These are phyloP conservation scores for Fusarium sp. DNA, from an alignment of 2,329 filamentous ascomycete species.

Conservation along the genomic window DNA sequence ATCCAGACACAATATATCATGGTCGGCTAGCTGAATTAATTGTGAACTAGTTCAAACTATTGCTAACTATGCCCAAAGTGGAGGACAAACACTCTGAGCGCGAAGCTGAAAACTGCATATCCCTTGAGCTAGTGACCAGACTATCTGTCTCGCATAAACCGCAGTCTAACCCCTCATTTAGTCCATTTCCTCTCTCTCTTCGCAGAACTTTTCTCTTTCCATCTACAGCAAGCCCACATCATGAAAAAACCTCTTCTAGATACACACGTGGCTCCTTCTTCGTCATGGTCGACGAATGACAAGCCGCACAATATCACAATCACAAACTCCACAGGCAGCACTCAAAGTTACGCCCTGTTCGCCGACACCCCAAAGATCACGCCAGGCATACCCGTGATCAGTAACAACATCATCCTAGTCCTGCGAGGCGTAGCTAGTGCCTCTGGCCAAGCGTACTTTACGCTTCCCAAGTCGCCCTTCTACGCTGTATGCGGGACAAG, in stretches of 20 bases:
- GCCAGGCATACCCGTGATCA: background rate
- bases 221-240: no score
- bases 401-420: background rate
- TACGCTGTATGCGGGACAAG: background rate
- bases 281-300: background rate
- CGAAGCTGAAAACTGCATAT: background rate
- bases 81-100: background rate
- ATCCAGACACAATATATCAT: background rate
- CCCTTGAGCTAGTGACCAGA: background rate
- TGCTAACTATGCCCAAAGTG: background rate
- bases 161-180: background rate
- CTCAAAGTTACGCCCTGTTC: background rate
- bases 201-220: background rate
- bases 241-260: background rate
- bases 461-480: background rate
- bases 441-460: background rate
- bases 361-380: background rate
- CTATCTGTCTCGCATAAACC: background rate
- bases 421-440: background rate
- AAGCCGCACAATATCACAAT: background rate
- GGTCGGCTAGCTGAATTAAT: background rate
- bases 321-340: background rate
- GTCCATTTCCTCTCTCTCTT: background rate
- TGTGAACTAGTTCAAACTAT: background rate
- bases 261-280: background rate